Evolutionary conservation across 2,329 filamentous ascomycete genomes (phyloP).

Genomic region (Alternaria rosae): DNA sequence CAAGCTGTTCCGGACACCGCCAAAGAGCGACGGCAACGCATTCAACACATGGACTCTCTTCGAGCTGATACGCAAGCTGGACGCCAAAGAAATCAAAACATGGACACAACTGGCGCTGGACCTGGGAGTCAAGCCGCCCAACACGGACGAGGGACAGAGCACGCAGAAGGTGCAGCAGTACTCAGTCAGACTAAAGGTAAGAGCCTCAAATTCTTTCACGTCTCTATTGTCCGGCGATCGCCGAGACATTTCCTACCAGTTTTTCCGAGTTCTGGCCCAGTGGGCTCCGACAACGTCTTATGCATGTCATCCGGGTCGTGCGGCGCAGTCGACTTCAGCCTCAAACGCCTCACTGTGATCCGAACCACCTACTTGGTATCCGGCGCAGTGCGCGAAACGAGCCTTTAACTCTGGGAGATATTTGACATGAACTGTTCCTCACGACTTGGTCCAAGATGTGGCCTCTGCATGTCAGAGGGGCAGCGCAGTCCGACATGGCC

Average conservation of each 20-base stretch:
- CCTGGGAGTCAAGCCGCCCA: constrained; percentile 86
- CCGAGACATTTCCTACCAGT: background rate
- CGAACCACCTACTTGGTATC: constrained; percentile 6
- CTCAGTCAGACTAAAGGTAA: constrained; percentile 86
- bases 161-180: constrained; percentile 95
- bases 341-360: constrained; percentile 12
- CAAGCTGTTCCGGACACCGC: constrained; percentile 79
- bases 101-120: constrained; percentile 89
- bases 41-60: constrained; percentile 82
- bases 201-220: constrained; percentile 16
- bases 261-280: background rate
- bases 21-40: constrained; percentile 85
- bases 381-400: constrained; percentile 5
- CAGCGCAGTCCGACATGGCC: background rate
- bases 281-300: constrained; percentile 5
- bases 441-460: background rate
- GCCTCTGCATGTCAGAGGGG: constrained; percentile 3
- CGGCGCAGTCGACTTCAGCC: constrained; percentile 10
- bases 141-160: constrained; percentile 82
- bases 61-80: constrained; percentile 78
- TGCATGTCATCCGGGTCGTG: constrained; percentile 15
- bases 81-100: constrained; percentile 85
- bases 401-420: constrained; percentile 4
- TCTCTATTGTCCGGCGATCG: background rate
- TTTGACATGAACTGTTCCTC: background rate